Percentiles rank a stretch among this genome's conserved stretches.
Evolutionary conservation across 78 protist genomes (phyloP).

Genomic region (Polysphondylium violaceum): DNA sequence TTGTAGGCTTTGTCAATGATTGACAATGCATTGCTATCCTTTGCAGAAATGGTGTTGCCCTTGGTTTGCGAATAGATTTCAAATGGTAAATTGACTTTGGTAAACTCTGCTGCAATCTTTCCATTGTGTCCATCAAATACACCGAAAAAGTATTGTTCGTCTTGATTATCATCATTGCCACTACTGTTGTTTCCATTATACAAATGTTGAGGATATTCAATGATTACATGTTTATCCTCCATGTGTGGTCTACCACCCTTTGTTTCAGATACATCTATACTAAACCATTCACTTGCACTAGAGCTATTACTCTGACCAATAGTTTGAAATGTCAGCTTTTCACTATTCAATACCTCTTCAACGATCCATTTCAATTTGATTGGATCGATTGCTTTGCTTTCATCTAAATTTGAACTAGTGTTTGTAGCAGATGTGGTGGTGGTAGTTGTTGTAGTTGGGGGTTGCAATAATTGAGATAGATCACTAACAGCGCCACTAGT

Average conservation of each 20-base stretch:
- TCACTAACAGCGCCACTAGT: background rate
- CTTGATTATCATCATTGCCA: background rate
- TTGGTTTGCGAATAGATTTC: conserved; percentile 7
- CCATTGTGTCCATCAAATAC: conserved; percentile 84
- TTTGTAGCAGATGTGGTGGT: background rate
- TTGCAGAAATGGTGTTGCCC: background rate
- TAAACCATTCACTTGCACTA: background rate
- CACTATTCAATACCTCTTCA: conserved; percentile 52
- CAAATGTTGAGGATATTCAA: conserved; percentile 46
- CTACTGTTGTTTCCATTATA: conserved; percentile 6
- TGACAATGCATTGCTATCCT: background rate
- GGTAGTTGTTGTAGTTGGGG: background rate
- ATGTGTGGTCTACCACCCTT: conserved; percentile 64
- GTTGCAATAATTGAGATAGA: background rate
- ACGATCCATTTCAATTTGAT: conserved; percentile 33
- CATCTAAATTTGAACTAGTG: background rate
- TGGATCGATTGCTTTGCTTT: conserved; percentile 8
- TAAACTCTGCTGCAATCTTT: conserved; percentile 74
- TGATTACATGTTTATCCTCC: conserved; percentile 74
- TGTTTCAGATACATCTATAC: conserved; percentile 1
- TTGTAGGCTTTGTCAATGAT: conserved; percentile 11
- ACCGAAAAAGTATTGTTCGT: conserved; percentile 64
- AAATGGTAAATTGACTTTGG: conserved; percentile 30
- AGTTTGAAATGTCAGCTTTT: background rate
- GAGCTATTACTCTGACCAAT: background rate